A percentile compares a stretch with the other conserved stretches of the same genome.
Conservation (phyloP, 768 basidiomycete species). For the Leucocoprinus birnbaumii region DNA sequence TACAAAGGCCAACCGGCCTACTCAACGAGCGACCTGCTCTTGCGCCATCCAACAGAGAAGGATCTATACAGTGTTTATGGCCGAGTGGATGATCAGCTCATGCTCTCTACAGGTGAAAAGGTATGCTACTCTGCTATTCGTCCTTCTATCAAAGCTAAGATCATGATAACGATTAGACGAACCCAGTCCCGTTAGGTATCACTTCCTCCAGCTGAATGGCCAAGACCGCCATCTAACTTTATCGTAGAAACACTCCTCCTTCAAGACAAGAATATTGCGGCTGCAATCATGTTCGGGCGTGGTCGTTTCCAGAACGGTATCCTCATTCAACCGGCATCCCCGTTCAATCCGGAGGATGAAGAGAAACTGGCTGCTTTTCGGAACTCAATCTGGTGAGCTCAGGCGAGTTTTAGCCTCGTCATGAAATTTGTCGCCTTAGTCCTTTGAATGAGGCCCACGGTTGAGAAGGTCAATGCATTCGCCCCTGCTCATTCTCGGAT, state of each 20-base stretch:
- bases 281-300: slow-evolving; percentile 37
- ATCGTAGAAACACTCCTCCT: slow-evolving; percentile 24
- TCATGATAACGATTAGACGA: slow-evolving; percentile 12
- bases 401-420: too few species aligned
- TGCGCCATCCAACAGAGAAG: slow-evolving; percentile 33
- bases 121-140: slow-evolving; percentile 18
- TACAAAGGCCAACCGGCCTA: slow-evolving; percentile 28
- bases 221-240: neutral
- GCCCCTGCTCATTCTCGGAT: slow-evolving; percentile 31
- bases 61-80: slow-evolving; percentile 34
- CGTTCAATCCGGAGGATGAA: slow-evolving; percentile 28
- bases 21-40: slow-evolving; percentile 36
- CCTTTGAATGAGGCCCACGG: slow-evolving; percentile 37
- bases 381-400: slow-evolving; percentile 14
- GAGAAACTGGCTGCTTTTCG: slow-evolving; percentile 27
- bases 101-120: slow-evolving; percentile 29
- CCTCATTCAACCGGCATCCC: slow-evolving; percentile 31
- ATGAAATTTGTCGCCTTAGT: too few species aligned
- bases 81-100: slow-evolving; percentile 43
- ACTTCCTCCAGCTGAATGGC: neutral
- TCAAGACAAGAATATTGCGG: slow-evolving; percentile 28
- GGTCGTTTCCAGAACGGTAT: slow-evolving; percentile 37
- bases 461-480: slow-evolving; percentile 32
- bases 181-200: slow-evolving; percentile 9
- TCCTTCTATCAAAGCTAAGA: neutral